Percentiles rank a stretch among this genome's conserved stretches.
Evolutionary conservation across 192 early-diverging fungal species (phyloP).

Genomic region (Coemansia reversa): DNA sequence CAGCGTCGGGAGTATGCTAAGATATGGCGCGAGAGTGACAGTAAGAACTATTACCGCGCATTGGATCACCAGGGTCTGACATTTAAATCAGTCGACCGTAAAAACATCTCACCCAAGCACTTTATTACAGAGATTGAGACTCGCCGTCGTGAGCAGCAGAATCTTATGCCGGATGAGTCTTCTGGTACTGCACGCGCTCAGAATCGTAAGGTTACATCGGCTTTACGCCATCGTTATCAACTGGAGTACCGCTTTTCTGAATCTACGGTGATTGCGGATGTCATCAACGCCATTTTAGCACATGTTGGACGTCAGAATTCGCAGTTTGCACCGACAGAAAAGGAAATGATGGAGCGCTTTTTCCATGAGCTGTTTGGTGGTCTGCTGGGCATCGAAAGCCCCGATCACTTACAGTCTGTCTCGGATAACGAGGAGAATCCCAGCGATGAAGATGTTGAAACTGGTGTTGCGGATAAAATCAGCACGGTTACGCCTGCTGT

Average conservation of each 20-base stretch:
- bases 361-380: conserved; percentile 69
- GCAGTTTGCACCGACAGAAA: conserved; percentile 60
- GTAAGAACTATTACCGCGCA: conserved; percentile 91
- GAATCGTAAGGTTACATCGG: conserved; percentile 44
- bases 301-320: conserved; percentile 64
- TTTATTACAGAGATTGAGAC: conserved; percentile 85
- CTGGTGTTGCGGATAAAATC: not conserved
- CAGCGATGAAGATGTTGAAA: conserved; percentile 5
- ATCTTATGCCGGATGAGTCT: conserved; percentile 33
- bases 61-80: conserved; percentile 93
- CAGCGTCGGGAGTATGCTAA: conserved; percentile 90
- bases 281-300: conserved; percentile 69
- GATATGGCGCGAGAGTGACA: conserved; percentile 93
- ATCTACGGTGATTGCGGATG: conserved; percentile 71
- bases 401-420: conserved; percentile 2
- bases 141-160: conserved; percentile 78
- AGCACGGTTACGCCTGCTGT: conserved; percentile 4
- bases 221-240: conserved; percentile 67
- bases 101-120: conserved; percentile 72
- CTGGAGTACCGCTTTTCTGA: conserved; percentile 80
- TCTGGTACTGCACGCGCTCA: conserved; percentile 18
- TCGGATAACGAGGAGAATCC: conserved; percentile 5
- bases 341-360: conserved; percentile 75
- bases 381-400: conserved; percentile 42
- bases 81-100: conserved; percentile 87